Evolutionary conservation across 495 filamentous ascomycete genomes (phyloP), one percentile per base, ranked within the genome.

Genomic region (Penicilliopsis zonata): DNA sequence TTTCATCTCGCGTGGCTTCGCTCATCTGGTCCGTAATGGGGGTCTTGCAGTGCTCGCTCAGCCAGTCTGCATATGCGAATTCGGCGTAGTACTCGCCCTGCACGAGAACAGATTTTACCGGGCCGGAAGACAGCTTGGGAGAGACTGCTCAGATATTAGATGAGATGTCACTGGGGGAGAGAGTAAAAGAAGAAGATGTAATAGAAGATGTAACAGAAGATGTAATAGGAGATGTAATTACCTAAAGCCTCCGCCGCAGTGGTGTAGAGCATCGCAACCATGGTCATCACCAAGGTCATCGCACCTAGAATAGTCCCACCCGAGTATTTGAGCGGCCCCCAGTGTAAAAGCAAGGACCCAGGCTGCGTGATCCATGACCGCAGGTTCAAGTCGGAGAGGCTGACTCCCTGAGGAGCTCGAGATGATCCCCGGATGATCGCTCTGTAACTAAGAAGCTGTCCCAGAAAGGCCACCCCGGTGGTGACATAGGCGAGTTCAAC

Each of bases 401-500:
- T 80, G 31, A 86, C 65, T 1, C 82, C 81, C 2, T 36, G 47
- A n/a, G n/a, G n/a, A n/a, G n/a, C n/a, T n/a, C n/a, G n/a, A n/a
- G n/a, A n/a, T 0, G 66, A 70, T 10, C 61, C 50, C 27, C 59
- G 61, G 9, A 58, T 63, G 26, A 80, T 58, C 0, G 80, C 76
- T 15, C 77, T 59, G 7, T 76, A 62, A 24, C 70, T 79, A 7
- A 87, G 51, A 2, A 77, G 67, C 57, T 87, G 82, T 0, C 81
- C 82, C 3, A 86, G 43, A 26, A 80, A 78, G 0, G 76, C 69
- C 2, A 87, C 78, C 38, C 81, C 80, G 1, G 84, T 76, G 0
- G 82, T 82, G 12, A 85, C 79, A 45, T 83, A 87, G 0, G 76
- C 69, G 40, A 82, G 45, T 51, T 87, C 82, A 31, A 86, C 80